Percentiles rank a stretch among this genome's conserved stretches.
phyloP scores from a whole-genome alignment of 179 eudicot species.

The Dionaea muscipula region DNA sequence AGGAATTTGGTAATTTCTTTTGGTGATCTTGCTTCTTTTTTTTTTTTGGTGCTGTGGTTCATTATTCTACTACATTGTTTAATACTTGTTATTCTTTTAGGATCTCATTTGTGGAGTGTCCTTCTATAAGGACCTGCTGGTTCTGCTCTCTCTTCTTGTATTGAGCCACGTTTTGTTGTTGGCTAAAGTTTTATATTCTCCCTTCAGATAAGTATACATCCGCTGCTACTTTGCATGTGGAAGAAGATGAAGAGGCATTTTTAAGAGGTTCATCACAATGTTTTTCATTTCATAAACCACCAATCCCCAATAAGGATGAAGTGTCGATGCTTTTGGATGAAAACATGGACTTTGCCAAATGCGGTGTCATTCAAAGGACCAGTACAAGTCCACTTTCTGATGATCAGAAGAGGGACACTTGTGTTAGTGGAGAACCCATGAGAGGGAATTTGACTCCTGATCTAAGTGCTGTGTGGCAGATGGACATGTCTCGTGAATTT shows the following conservation, averaged over 20 bases:
- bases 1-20: not conserved
- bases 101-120: not conserved
- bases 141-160: conserved; percentile 3
- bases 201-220: conserved; percentile 53
- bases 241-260: conserved; percentile 74
- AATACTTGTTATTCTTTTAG: not conserved
- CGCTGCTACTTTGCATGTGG: conserved; percentile 45
- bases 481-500: conserved; percentile 31
- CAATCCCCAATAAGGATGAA: conserved; percentile 25
- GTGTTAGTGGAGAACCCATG: conserved; percentile 57
- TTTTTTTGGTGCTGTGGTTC: not conserved
- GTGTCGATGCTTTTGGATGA: conserved; percentile 19
- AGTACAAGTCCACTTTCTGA: conserved; percentile 15
- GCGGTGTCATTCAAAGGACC: conserved; percentile 20
- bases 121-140: not conserved
- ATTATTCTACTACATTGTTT: not conserved
- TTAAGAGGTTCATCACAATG: conserved; percentile 40
- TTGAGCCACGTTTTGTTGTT: conserved; percentile 6
- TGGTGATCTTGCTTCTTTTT: not conserved
- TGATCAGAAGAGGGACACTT: conserved; percentile 38
- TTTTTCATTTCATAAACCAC: conserved; percentile 25
- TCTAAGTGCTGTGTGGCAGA: conserved; percentile 27
- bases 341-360: conserved; percentile 23
- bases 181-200: not conserved
- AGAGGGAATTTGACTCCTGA: conserved; percentile 25